These are phyloP conservation scores for Eucalyptus pauciflora DNA, from an alignment of 345 rosid species.

Conservation along the genomic window DNA sequence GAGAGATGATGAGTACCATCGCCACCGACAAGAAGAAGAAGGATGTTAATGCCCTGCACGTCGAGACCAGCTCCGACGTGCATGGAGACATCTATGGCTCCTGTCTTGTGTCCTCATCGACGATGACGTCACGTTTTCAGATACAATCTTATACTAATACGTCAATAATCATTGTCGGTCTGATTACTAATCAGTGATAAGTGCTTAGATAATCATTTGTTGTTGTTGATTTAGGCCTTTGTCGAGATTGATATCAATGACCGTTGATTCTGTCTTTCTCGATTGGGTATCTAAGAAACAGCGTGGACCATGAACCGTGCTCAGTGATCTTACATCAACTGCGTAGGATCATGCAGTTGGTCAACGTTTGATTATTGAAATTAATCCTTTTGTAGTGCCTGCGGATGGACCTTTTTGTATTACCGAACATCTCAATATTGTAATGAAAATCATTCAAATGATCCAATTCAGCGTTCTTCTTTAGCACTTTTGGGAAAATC, in stretches of 20 bases:
- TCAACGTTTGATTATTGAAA: not conserved
- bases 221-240: not conserved
- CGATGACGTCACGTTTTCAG: not conserved
- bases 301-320: not conserved
- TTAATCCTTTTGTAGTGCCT: not conserved
- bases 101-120: not conserved
- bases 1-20: not conserved
- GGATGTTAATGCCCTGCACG: not conserved
- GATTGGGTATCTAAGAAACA: not conserved
- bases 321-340: not conserved
- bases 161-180: not conserved
- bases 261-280: not conserved
- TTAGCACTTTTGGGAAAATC: not conserved
- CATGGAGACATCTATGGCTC: not conserved
- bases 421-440: not conserved
- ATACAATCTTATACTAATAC: not conserved
- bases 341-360: not conserved
- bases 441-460: not conserved
- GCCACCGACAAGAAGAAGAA: not conserved
- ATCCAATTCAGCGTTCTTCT: not conserved
- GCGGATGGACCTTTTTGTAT: not conserved
- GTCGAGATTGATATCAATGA: not conserved
- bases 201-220: not conserved
- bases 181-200: not conserved
- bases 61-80: not conserved